These are phyloP conservation scores for Scleromitrula shiraiana DNA, from an alignment of 2,329 filamentous ascomycete genomes.

Conservation along the genomic window DNA sequence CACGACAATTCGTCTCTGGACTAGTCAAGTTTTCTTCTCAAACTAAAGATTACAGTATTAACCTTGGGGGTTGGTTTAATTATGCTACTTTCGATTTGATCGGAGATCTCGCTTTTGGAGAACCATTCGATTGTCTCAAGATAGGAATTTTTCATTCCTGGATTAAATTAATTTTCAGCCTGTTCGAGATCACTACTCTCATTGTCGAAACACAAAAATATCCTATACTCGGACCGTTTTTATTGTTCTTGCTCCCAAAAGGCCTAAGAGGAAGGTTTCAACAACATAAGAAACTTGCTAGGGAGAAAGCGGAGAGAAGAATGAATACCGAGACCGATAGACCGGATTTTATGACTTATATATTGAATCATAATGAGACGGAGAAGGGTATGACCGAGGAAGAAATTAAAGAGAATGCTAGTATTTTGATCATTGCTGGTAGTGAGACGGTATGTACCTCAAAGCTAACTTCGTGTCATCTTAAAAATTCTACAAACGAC, in stretches of 20 bases:
- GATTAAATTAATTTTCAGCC: not conserved
- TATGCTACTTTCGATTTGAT: slow-evolving; percentile 33
- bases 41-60: not conserved
- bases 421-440: not conserved
- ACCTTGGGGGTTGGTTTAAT: slow-evolving; percentile 30
- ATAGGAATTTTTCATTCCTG: slow-evolving; percentile 1
- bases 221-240: not conserved
- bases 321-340: not conserved
- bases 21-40: slow-evolving; percentile 4
- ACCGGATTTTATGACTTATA: slow-evolving; percentile 9
- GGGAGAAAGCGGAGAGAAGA: not conserved
- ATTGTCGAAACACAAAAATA: not conserved
- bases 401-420: slow-evolving; percentile 4
- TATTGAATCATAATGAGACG: slow-evolving; percentile 1
- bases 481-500: slow-evolving; percentile 13
- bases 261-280: rapidly evolving
- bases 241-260: not conserved
- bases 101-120: slow-evolving; percentile 38
- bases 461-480: not conserved
- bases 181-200: not conserved
- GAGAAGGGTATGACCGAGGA: slow-evolving; percentile 6
- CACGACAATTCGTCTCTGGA: not conserved
- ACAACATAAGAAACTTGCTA: not conserved
- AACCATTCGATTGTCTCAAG: slow-evolving; percentile 31
- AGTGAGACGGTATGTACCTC: slow-evolving; percentile 4